These are phyloP conservation scores for Pseudopediastrum boryanum DNA, from an alignment of 139 green algal species.

Conservation along the genomic window DNA sequence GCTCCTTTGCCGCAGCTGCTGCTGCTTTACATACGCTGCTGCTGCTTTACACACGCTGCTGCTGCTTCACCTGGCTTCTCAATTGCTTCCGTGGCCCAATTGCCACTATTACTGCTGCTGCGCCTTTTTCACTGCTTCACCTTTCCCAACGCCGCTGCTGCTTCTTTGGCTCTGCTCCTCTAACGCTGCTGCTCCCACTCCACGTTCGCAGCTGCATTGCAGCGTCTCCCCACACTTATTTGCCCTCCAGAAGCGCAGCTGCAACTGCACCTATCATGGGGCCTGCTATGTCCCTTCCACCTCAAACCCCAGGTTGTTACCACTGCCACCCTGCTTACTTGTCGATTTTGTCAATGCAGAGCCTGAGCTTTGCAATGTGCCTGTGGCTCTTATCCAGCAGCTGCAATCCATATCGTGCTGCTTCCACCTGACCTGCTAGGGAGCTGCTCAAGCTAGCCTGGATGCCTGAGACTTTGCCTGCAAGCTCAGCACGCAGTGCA, in stretches of 20 bases:
- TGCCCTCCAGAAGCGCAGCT: no score
- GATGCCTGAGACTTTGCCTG: background rate
- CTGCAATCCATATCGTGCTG: conserved; percentile 62
- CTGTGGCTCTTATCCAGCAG: conserved; percentile 67
- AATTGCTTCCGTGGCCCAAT: no score
- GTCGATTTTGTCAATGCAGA: conserved; percentile 55
- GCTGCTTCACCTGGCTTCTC: no score
- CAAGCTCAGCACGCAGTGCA: conserved; percentile 34
- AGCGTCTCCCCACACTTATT: no score
- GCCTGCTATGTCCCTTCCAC: no score
- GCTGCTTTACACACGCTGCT: no score
- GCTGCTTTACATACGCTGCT: no score
- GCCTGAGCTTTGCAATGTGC: conserved; percentile 52
- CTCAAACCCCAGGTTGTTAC: background rate
- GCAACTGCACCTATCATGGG: no score
- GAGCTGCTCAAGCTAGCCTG: conserved; percentile 16
- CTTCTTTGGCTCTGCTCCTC: background rate
- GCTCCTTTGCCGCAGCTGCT: background rate
- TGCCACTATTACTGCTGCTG: no score
- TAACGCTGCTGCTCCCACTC: no score
- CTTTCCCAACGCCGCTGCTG: background rate
- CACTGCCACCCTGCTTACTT: conserved; percentile 25
- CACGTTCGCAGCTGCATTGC: no score
- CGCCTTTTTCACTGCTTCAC: background rate
- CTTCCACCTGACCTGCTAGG: conserved; percentile 59